phyloP scores from a whole-genome alignment of 257 asterid species.

The Solanum piurae region DNA sequence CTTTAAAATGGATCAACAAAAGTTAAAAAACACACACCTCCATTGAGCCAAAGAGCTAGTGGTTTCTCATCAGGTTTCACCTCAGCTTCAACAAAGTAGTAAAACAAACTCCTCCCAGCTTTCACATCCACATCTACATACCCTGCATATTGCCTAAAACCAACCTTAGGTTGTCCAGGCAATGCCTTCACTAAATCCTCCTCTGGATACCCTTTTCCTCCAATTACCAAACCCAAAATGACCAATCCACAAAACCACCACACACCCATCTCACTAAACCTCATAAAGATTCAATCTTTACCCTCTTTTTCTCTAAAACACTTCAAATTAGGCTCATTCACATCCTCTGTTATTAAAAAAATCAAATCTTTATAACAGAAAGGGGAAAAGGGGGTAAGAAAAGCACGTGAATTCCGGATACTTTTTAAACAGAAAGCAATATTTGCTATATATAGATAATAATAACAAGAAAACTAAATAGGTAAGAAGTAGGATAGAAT shows the following conservation, averaged over 20 bases:
- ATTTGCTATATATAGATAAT: slow-evolving; percentile 8
- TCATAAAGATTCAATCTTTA: not conserved
- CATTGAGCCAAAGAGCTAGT: slow-evolving; percentile 89
- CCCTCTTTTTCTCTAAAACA: not conserved
- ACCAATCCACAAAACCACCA: slow-evolving; percentile 31
- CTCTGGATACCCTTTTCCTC: slow-evolving; percentile 50
- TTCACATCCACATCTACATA: slow-evolving; percentile 77
- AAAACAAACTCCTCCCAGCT: slow-evolving; percentile 81
- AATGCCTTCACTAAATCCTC: slow-evolving; percentile 62
- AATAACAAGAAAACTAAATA: slow-evolving; percentile 1
- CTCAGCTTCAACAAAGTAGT: slow-evolving; percentile 88
- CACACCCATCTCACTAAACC: slow-evolving; percentile 24
- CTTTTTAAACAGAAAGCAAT: slow-evolving; percentile 23
- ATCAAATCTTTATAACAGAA: not conserved
- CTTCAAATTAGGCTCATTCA: not conserved
- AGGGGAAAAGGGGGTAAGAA: not conserved
- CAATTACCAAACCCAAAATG: slow-evolving; percentile 24
- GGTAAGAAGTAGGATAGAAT: not conserved
- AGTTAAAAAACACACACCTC: slow-evolving; percentile 34
- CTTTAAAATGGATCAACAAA: not conserved
- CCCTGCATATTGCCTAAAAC: slow-evolving; percentile 82
- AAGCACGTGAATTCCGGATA: slow-evolving; percentile 55
- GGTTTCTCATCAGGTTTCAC: slow-evolving; percentile 62
- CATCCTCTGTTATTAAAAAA: not conserved
- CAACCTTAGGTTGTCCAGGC: slow-evolving; percentile 84